Percentiles rank a stretch among this genome's conserved stretches.
These are phyloP conservation scores for Mucuna pruriens DNA, from an alignment of 306 rosid genomes.

Conservation along the genomic window DNA sequence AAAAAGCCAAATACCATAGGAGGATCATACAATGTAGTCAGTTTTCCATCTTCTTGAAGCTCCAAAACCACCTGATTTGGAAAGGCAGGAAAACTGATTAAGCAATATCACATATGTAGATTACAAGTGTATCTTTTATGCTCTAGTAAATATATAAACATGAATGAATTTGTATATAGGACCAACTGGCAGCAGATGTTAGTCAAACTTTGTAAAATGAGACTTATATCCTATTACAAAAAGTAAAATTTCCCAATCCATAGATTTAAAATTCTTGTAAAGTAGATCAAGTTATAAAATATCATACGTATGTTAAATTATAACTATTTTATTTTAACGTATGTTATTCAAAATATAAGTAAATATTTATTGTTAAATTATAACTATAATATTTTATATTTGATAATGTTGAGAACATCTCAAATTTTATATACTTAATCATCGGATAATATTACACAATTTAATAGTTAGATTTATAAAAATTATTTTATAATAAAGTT, in stretches of 20 bases:
- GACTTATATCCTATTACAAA: too few species aligned
- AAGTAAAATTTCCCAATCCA: too few species aligned
- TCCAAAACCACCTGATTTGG: slow-evolving; percentile 79
- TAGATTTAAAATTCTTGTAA: neutral
- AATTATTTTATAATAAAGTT: neutral
- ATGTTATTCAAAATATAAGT: neutral
- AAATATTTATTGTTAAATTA: neutral
- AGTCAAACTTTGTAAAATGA: too few species aligned
- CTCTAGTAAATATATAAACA: neutral
- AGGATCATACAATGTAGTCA: slow-evolving; percentile 88
- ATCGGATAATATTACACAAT: neutral
- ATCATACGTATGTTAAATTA: neutral
- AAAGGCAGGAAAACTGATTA: slow-evolving; percentile 7
- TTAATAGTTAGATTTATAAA: neutral
- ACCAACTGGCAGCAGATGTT: too few species aligned
- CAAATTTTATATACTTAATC: neutral
- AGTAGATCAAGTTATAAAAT: neutral
- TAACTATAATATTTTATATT: too few species aligned
- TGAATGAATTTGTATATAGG: too few species aligned
- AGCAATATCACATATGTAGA: slow-evolving; percentile 16
- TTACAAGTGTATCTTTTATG: slow-evolving; percentile 5
- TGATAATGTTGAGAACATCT: neutral
- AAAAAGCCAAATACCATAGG: slow-evolving; percentile 71
- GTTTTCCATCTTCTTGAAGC: slow-evolving; percentile 80
- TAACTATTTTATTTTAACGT: neutral